A percentile compares a stretch with the other conserved stretches of the same genome.
phyloP scores from a whole-genome alignment of 2,329 filamentous ascomycete genomes.

The Penicillium sp. region DNA sequence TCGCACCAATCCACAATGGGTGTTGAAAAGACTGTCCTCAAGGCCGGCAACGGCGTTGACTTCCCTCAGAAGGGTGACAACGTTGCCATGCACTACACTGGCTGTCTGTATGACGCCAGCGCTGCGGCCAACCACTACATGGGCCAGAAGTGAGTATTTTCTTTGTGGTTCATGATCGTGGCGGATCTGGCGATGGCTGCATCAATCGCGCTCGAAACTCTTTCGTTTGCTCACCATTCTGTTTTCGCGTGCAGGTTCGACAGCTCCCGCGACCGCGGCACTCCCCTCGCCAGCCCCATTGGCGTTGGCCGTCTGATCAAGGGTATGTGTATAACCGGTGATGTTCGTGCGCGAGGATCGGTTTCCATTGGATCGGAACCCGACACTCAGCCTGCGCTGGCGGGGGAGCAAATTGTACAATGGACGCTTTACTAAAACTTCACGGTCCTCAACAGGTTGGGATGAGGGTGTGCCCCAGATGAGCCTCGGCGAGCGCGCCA shows the following conservation, averaged over 20 bases:
- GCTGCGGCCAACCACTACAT: constrained; percentile 55
- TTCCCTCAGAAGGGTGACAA: constrained; percentile 61
- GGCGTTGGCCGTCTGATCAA: constrained; percentile 79
- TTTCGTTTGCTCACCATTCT: not conserved
- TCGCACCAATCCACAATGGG: constrained; percentile 49
- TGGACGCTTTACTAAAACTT: not conserved
- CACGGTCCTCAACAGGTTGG: constrained; percentile 51
- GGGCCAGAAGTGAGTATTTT: constrained; percentile 62
- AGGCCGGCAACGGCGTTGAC: constrained; percentile 56
- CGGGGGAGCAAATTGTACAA: not conserved
- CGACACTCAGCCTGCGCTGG: too few species aligned
- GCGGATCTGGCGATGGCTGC: too few species aligned
- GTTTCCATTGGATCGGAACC: too few species aligned
- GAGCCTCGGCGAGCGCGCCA: constrained; percentile 85
- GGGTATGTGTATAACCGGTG: constrained; percentile 50
- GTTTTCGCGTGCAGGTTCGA: constrained; percentile 63
- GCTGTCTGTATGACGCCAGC: constrained; percentile 67
- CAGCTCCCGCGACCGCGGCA: constrained; percentile 60
- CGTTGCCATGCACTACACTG: constrained; percentile 87
- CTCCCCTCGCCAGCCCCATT: constrained; percentile 71
- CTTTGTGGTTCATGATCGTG: not conserved
- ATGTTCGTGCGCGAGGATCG: not conserved
- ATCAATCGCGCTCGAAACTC: too few species aligned
- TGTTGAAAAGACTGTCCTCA: constrained; percentile 62
- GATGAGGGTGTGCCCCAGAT: constrained; percentile 80